Conservation (phyloP, 768 basidiomycete species). For the Naganishia vaughanmartiniae region DNA sequence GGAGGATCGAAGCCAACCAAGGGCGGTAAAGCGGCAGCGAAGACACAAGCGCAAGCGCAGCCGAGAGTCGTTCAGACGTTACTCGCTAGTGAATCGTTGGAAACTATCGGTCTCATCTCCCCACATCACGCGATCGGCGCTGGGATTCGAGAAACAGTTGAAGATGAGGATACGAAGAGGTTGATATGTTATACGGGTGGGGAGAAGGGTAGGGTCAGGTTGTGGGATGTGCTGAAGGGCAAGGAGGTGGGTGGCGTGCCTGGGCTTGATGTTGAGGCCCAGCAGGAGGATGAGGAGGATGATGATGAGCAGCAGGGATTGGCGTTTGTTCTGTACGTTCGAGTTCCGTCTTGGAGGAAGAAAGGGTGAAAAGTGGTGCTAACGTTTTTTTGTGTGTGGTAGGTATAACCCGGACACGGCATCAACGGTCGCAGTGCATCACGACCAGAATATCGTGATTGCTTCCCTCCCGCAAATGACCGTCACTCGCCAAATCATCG, state of each 20-base stretch:
- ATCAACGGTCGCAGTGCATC: constrained; percentile 76
- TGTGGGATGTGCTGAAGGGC: constrained; percentile 78
- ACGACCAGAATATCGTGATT: constrained; percentile 94
- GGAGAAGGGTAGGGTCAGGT: constrained; percentile 75
- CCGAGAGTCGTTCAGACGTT: constrained; percentile 74
- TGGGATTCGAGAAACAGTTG: constrained; percentile 54
- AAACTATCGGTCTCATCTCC: constrained; percentile 67
- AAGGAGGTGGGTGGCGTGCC: constrained; percentile 62
- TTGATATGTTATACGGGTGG: constrained; percentile 84
- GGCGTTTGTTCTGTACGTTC: constrained; percentile 63
- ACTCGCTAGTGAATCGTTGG: constrained; percentile 74
- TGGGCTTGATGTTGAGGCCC: constrained; percentile 55
- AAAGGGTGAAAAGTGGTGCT: not conserved
- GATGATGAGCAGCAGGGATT: constrained; percentile 83
- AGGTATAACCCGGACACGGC: constrained; percentile 70
- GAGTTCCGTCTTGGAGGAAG: constrained; percentile 7
- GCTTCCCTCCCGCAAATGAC: constrained; percentile 64
- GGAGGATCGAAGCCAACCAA: too few species aligned
- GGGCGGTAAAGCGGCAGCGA: constrained; percentile 52
- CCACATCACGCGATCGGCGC: constrained; percentile 56
- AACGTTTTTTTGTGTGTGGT: not conserved
- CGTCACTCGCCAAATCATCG: constrained; percentile 77
- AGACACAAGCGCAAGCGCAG: constrained; percentile 37
- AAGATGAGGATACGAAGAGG: constrained; percentile 47
- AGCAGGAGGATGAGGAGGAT: constrained; percentile 56